phyloP scores from a whole-genome alignment of 1,139 yeast genomes.

The Yarrowia galli region DNA sequence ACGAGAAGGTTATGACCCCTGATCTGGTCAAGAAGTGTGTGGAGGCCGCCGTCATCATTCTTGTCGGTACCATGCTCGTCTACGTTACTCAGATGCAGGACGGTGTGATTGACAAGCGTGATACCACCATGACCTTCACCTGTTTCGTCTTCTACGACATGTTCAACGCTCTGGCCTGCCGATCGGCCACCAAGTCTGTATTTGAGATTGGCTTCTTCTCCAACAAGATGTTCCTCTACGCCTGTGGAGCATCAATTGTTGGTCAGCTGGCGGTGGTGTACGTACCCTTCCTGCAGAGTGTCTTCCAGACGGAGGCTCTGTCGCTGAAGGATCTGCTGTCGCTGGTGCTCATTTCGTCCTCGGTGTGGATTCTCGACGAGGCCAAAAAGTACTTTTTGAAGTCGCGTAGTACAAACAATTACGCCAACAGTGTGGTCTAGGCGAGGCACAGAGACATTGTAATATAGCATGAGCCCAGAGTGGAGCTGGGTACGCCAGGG shows the following conservation, averaged over 20 bases:
- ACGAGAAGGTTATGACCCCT: conserved; percentile 78
- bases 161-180: conserved; percentile 93
- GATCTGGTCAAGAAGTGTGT: conserved; percentile 73
- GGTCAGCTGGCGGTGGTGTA: conserved; percentile 96
- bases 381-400: conserved; percentile 60
- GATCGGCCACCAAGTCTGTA: conserved; percentile 82
- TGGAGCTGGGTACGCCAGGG: conserved; percentile 10
- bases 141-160: conserved; percentile 94
- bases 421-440: conserved; percentile 34
- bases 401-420: conserved; percentile 23
- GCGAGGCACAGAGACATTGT: conserved; percentile 14
- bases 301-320: conserved; percentile 94
- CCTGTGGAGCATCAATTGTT: conserved; percentile 84
- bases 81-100: conserved; percentile 86
- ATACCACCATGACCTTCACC: conserved; percentile 98
- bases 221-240: conserved; percentile 89
- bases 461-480: conserved; percentile 29
- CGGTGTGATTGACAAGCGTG: conserved; percentile 83
- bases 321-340: conserved; percentile 69
- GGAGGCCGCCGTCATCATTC: conserved; percentile 74
- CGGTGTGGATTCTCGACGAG: conserved; percentile 89
- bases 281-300: conserved; percentile 85
- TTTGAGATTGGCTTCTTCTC: conserved; percentile 75
- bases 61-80: conserved; percentile 80
- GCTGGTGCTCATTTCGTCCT: conserved; percentile 69